Percentiles rank a stretch among this genome's conserved stretches.
Conservation (phyloP, 768 basidiomycete species). For the Termitomyces sp. region DNA sequence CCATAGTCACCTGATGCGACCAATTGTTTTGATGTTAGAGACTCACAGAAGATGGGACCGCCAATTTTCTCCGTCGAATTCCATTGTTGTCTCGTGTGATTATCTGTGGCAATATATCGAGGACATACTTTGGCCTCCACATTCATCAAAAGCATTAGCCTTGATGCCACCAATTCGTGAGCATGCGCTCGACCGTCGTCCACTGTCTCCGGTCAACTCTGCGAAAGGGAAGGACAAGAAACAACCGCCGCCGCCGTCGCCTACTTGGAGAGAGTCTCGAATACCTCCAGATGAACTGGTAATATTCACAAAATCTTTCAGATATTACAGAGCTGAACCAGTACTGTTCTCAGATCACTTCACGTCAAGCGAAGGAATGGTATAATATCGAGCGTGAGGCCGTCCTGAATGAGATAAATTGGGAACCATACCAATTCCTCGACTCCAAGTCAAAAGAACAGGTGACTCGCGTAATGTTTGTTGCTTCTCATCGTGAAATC, state of each 20-base stretch:
- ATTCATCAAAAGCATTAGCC: background rate
- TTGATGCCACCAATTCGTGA: background rate
- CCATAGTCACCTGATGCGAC: too few species aligned
- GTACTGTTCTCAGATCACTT: background rate
- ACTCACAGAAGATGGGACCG: background rate
- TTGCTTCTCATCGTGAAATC: constrained; percentile 4
- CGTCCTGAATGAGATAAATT: background rate
- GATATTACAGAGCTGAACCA: too few species aligned
- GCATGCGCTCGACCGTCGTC: background rate
- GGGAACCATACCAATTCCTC: background rate
- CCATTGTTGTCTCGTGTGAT: background rate
- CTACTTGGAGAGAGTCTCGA: background rate
- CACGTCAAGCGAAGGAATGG: background rate
- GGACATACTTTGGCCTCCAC: too few species aligned
- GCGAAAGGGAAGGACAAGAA: background rate
- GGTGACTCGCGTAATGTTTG: too few species aligned
- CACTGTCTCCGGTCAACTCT: background rate
- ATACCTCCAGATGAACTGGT: background rate
- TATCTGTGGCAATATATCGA: background rate
- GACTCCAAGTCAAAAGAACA: too few species aligned
- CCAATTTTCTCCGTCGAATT: background rate
- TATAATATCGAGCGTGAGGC: background rate
- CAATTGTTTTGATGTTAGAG: too few species aligned
- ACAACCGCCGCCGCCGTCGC: background rate
- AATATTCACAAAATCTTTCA: background rate